Conservation (phyloP, 768 basidiomycete species). For the Epithele typhae region DNA sequence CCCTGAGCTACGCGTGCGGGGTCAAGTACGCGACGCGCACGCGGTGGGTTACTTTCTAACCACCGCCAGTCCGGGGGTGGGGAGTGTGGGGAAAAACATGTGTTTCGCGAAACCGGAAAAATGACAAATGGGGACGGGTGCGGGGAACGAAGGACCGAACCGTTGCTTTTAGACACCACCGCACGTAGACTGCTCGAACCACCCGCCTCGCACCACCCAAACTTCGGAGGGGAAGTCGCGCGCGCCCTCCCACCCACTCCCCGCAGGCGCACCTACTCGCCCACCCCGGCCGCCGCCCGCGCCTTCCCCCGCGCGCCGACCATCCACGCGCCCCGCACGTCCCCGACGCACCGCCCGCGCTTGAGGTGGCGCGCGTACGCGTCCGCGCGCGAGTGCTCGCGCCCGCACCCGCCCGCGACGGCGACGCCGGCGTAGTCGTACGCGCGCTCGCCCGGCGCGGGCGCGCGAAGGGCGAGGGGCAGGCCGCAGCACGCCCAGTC, state of each 20-base stretch:
- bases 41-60: no score
- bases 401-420: constrained; percentile 18
- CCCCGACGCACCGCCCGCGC: background rate
- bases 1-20: no score
- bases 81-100: no score
- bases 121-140: background rate
- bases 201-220: no score
- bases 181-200: background rate
- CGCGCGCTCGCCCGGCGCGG: background rate
- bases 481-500: constrained; percentile 1
- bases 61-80: no score
- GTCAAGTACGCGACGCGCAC: no score
- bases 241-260: background rate
- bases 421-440: constrained; percentile 7
- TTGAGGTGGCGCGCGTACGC: constrained; percentile 14
- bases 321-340: background rate
- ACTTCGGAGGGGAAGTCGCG: no score
- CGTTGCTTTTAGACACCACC: background rate
- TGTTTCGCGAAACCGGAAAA: no score
- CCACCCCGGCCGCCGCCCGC: background rate
- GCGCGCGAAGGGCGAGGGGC: background rate
- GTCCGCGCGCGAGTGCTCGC: constrained; percentile 15
- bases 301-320: background rate
- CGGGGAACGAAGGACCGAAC: background rate
- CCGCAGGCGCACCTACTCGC: background rate